Base-by-base conservation (phyloP, 257 asterid species). In the Jaltomata sinuosa region DNA sequence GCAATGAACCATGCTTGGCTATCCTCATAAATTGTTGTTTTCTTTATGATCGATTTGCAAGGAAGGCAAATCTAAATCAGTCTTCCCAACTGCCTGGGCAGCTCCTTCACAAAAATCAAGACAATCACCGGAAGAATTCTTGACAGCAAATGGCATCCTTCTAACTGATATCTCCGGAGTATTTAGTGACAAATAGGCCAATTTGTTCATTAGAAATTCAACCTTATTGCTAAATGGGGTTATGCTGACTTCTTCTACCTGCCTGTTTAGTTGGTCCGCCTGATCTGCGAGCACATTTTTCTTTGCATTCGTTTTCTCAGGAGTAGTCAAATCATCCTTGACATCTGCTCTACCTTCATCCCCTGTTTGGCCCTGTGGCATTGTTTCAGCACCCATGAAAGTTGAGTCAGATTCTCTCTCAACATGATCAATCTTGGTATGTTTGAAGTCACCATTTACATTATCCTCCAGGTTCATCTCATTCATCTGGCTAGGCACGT, bases 91-190 rank as follows among this genome's bases (percentile, higher is more conserved):
- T 47, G 82, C 82, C 84, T 72, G 85, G 45, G 14, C 9, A 38
- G 72, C 87, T 10, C 29, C 91, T 77, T 80, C 85, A 29, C 86
- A 84, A 81, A 85, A 71, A 68, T 84, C 87, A 81, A 29, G 67
- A 52, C 85, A 62, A 55, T 85, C 89, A 8, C 50, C 78, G 19
- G 85, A 53, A 25, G 61, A 65, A 83, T 87, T 87, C 89, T 87
- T 90, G 54, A 61, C 83, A 86, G 93, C 90, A 69, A 90, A 87
- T 11, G 94, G 93, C 55, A 74, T 84, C 83, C 93, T 85, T 87
- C 78, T 47, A 31, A 80, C 87, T 81, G 85, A 82, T 77, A 78
- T 16, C 59, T 80, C 84, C 4, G 81, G 62, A 54, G 53, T 74
- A n/a, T 81, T 68, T 72, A 76, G 67, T 8, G 88, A 78, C 69